These are phyloP conservation scores for Lachnellula subtilissima DNA, from an alignment of 2,329 filamentous ascomycete genomes.

Conservation along the genomic window DNA sequence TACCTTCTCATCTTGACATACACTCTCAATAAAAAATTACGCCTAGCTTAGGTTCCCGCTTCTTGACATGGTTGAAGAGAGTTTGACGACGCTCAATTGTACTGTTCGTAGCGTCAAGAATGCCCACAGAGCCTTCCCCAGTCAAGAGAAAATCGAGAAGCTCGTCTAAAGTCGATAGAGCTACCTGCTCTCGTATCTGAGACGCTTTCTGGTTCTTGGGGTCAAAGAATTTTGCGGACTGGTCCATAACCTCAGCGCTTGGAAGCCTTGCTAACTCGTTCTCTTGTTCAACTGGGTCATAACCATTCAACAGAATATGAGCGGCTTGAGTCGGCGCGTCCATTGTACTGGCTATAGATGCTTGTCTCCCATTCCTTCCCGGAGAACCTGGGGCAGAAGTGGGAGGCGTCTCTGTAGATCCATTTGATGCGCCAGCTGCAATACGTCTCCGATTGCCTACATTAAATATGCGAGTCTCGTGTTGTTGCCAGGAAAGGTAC, in stretches of 20 bases:
- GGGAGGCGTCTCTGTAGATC: conserved; percentile 17
- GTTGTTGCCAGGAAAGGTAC: conserved; percentile 95
- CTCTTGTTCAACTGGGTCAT: conserved; percentile 23
- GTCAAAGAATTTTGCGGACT: conserved; percentile 91
- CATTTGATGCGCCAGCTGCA: conserved; percentile 54
- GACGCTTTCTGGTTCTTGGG: conserved; percentile 79
- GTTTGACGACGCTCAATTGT: conserved; percentile 79
- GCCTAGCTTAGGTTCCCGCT: conserved; percentile 78
- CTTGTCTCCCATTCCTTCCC: conserved; percentile 24
- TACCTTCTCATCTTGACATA: conserved; percentile 74
- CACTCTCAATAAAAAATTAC: conserved; percentile 96
- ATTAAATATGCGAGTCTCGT: conserved; percentile 95
- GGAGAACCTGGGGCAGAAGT: conserved; percentile 14
- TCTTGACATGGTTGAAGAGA: conserved; percentile 77
- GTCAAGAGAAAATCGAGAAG: conserved; percentile 82
- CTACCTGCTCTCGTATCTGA: conserved; percentile 82
- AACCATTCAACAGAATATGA: conserved; percentile 53
- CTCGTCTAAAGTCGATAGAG: conserved; percentile 87
- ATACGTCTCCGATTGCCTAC: conserved; percentile 87
- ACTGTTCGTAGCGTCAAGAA: conserved; percentile 96
- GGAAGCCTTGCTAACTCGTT: conserved; percentile 16
- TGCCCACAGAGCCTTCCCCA: conserved; percentile 81
- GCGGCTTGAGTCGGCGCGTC: conserved; percentile 46
- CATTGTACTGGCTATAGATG: conserved; percentile 19
- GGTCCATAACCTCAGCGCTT: conserved; percentile 60